These are phyloP conservation scores for Scheffersomyces cryptocercus DNA, from an alignment of 1,139 yeast species.

Conservation along the genomic window DNA sequence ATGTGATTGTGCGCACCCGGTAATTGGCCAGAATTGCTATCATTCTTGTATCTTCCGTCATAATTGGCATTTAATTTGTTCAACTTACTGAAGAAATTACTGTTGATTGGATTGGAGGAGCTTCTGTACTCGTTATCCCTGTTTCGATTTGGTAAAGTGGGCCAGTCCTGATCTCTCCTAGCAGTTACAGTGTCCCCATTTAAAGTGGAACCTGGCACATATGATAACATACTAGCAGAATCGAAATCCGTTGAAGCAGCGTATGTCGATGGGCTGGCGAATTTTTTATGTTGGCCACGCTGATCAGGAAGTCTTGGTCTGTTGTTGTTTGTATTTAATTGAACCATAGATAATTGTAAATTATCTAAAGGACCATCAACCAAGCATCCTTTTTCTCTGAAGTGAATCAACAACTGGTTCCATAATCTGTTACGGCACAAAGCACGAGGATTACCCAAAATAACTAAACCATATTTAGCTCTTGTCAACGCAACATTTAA, in stretches of 20 bases:
- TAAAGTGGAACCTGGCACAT: constrained; percentile 26
- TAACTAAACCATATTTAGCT: constrained; percentile 81
- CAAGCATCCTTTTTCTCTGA: constrained; percentile 80
- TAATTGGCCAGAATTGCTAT: background rate
- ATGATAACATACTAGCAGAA: constrained; percentile 50
- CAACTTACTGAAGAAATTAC: constrained; percentile 47
- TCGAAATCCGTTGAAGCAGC: constrained; percentile 34
- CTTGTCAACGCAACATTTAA: constrained; percentile 91
- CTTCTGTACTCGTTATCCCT: constrained; percentile 13
- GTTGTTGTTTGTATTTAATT: constrained; percentile 31
- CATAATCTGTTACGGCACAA: constrained; percentile 72
- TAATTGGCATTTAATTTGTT: constrained; percentile 26
- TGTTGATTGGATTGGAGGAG: constrained; percentile 28
- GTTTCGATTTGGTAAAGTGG: constrained; percentile 25
- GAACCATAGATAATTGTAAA: constrained; percentile 72
- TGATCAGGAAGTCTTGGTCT: background rate
- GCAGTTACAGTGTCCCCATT: background rate
- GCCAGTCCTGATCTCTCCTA: constrained; percentile 31
- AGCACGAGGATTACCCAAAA: constrained; percentile 84
- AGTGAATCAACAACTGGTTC: constrained; percentile 77
- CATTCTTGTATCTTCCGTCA: constrained; percentile 23
- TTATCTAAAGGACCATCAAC: constrained; percentile 92
- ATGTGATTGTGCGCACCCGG: no score
- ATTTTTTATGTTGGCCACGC: constrained; percentile 1
- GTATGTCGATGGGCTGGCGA: constrained; percentile 5